Percentiles rank a stretch among this genome's conserved stretches.
phyloP scores from a whole-genome alignment of 352 stramenopile genomes.

The Phytophthora hybrid region DNA sequence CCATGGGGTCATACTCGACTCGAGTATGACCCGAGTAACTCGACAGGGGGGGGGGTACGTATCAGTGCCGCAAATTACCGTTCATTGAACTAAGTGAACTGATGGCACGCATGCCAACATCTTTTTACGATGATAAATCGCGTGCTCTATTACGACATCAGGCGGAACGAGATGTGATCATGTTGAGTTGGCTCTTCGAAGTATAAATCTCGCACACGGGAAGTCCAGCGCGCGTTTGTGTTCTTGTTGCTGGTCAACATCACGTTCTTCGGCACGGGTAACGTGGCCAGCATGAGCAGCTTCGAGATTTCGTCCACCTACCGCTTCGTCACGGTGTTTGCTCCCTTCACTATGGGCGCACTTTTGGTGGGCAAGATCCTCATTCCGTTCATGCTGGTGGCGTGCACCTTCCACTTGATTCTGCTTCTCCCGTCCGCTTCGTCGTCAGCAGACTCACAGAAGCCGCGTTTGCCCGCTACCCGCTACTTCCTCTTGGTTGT shows the following conservation, averaged over 20 bases:
- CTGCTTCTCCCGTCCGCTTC: constrained; percentile 41
- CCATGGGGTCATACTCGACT: no score
- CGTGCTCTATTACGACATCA: no score
- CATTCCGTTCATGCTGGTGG: constrained; percentile 81
- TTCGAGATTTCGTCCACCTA: constrained; percentile 90
- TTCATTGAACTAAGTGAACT: no score
- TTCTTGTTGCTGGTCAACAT: constrained; percentile 86
- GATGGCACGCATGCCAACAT: no score
- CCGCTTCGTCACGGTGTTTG: constrained; percentile 85
- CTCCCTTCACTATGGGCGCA: constrained; percentile 83
- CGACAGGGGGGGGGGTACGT: no score
- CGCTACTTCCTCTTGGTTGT: constrained; percentile 83
- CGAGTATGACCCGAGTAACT: no score
- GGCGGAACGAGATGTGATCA: no score
- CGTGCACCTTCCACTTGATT: constrained; percentile 70
- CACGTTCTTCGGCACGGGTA: constrained; percentile 87
- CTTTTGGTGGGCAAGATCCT: constrained; percentile 85
- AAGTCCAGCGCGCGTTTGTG: constrained; percentile 76
- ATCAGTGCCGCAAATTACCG: no score
- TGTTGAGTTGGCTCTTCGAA: no score
- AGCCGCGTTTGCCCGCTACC: constrained; percentile 41
- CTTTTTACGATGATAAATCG: no score
- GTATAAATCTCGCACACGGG: constrained; percentile 9
- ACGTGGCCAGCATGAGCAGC: constrained; percentile 88
- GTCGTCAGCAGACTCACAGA: constrained; percentile 1